A percentile compares a stretch with the other conserved stretches of the same genome.
These are phyloP conservation scores for Trichoderma sp. DNA, from an alignment of 2,329 filamentous ascomycete genomes.

Conservation along the genomic window DNA sequence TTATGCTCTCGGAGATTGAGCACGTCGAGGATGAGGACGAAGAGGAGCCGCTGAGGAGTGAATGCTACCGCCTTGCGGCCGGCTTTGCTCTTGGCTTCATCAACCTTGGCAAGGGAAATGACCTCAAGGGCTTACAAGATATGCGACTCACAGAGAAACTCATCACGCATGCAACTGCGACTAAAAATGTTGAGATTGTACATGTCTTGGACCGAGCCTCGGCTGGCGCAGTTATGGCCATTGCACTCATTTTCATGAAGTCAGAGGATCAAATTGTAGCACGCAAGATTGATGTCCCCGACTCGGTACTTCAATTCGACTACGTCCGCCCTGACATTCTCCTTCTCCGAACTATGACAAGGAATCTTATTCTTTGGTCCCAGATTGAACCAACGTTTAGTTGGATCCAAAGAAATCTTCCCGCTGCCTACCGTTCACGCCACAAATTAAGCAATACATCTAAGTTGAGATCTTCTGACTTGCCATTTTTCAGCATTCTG, in stretches of 20 bases:
- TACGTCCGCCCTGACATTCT: conserved; percentile 94
- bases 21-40: conserved; percentile 79
- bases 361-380: conserved; percentile 92
- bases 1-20: conserved; percentile 97
- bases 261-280: conserved; percentile 86
- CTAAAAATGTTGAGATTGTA: conserved; percentile 87
- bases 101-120: conserved; percentile 87
- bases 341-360: conserved; percentile 82
- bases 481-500: conserved; percentile 91
- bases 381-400: conserved; percentile 69
- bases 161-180: conserved; percentile 79
- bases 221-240: conserved; percentile 86
- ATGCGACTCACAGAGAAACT: conserved; percentile 91
- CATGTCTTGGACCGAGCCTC: conserved; percentile 92
- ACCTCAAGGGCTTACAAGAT: conserved; percentile 86
- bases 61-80: conserved; percentile 93
- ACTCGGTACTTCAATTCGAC: conserved; percentile 88
- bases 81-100: conserved; percentile 93
- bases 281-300: conserved; percentile 88
- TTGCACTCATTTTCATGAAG: conserved; percentile 95
- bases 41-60: conserved; percentile 81
- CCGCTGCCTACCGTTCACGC: conserved; percentile 64
- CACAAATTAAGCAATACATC: conserved; percentile 61
- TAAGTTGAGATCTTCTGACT: conserved; percentile 74
- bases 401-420: conserved; percentile 78